Evolutionary conservation across 1,284 basidiomycete species (phyloP), one percentile per base, ranked within the genome.

Genomic region (Ganoderma sinense): DNA sequence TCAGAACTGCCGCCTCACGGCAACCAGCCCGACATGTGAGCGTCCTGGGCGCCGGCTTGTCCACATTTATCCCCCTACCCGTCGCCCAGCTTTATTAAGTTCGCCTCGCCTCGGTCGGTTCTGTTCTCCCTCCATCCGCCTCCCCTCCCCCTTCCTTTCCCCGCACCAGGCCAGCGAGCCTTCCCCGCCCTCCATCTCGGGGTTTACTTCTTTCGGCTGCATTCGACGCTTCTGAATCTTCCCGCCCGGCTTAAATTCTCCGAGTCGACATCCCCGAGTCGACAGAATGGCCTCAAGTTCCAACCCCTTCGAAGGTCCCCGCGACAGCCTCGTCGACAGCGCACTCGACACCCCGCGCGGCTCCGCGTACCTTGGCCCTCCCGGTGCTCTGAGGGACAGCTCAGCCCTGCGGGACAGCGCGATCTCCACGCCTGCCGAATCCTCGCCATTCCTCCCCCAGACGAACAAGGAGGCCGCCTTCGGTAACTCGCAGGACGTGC

Each of bases 301-400:
- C 14, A 51, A 33, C 61, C 59, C 40, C 1, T 66, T 43, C 55
- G 68, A 69, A 3, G 31, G 16, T 4, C 56, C 51, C 10, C 59
- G 56, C 65, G 65, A 63, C 51, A 66, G 69, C 39, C 45, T 66
- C 39, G 39, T 64, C 61, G 68, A 65, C 31, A 65, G 51, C 60
- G 43, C 53, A 29, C n/a, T 60, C 51, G 64, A 40, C 69, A 67
- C 69, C 64, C 69, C 69, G 10, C 65, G 65, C 69, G 65, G 69
- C 43, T 69, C 69, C 18, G 60, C 59, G 13, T 67, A 67, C 65
- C 69, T 70, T 65, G 39, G 39, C 14, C 69, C 69, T 14, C 65
- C 62, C 2, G 40, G 59, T 14, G 40, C 36, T 11, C 56, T 56
- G 53, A 33, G 45, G 6, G 53, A 56, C 23, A 55, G 40, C 20